A percentile compares a stretch with the other conserved stretches of the same genome.
Evolutionary conservation across 1,284 basidiomycete genomes (phyloP).

Genomic region (Ceratobasidium sp.): DNA sequence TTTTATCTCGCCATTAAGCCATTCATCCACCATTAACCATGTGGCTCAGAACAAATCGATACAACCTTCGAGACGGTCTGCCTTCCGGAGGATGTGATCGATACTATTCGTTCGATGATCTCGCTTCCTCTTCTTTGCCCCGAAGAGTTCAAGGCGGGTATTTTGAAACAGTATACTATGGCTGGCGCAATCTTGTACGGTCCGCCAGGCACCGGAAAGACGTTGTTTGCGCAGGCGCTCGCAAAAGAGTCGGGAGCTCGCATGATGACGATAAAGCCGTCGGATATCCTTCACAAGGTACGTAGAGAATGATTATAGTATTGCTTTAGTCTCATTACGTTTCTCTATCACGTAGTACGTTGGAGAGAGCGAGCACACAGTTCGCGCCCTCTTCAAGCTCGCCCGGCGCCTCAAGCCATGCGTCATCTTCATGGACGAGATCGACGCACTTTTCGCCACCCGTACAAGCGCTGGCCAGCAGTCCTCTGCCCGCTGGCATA

Average conservation of each 20-base stretch:
- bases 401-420: constrained; percentile 91
- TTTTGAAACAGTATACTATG: constrained; percentile 91
- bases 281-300: constrained; percentile 92
- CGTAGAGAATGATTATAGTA: constrained; percentile 53
- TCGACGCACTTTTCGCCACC: constrained; percentile 93
- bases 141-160: constrained; percentile 89
- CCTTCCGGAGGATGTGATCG: constrained; percentile 86
- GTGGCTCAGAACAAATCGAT: constrained; percentile 70
- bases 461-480: constrained; percentile 83
- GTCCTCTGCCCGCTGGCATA: constrained; percentile 80
- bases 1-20: background rate
- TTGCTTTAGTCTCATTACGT: background rate
- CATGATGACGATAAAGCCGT: constrained; percentile 70
- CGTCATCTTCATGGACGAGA: constrained; percentile 96
- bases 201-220: constrained; percentile 92
- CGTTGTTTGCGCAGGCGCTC: constrained; percentile 88
- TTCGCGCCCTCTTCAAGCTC: constrained; percentile 90
- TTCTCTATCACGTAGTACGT: constrained; percentile 74
- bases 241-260: constrained; percentile 92
- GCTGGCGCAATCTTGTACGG: constrained; percentile 92
- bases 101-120: constrained; percentile 90
- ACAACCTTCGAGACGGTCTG: constrained; percentile 90
- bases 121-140: constrained; percentile 93
- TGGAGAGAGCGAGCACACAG: constrained; percentile 95
- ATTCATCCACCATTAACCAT: too few relatives aligned